Base-by-base conservation (phyloP, 148 eudicot species). In the Silene latifolia region DNA sequence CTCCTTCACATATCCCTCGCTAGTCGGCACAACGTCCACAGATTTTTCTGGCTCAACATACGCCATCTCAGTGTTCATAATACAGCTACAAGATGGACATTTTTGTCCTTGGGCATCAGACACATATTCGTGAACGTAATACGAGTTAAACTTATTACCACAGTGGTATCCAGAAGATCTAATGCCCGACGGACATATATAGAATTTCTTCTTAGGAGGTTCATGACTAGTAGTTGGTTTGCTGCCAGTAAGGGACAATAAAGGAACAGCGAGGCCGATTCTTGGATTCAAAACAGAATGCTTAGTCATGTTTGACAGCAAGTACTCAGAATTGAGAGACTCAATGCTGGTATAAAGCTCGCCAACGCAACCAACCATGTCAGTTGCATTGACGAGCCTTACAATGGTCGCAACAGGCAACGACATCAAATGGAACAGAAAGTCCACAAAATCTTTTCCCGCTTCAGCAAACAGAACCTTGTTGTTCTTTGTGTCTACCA, bases 401-500 rank as follows among this genome's bases (percentile, higher is more conserved):
- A 62, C 39, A 8, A 79, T 74, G 5, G 80, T 72, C 2, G 73
- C 79, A 32, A 79, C 44, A 0, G 85, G 85, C 39, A 82, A 10
- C 0, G 77, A 32, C 25, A 82, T 61, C 3, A 82, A 65, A 42
- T 61, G 15, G 57, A 82, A 76, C 15, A 82, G 70, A 69, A 82
- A 82, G 23, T 82, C 82, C 0, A 82, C 82, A 14, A 82, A 82
- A 12, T 82, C 82, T 8, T 75, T 78, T 0, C 71, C 70, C 5
- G 82, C 77, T 63, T 79, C 85, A 6, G 82, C 85, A 6, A 79
- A 82, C 9, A 79, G 63, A 8, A 82, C 82, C n/a, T 63, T 82
- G 1, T 68, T 44, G 7, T 18, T 12, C 17, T 83, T 73, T 11
- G 57, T 69, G 71, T 83, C 83, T 0, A 83, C 58, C 0, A 77